phyloP scores from a whole-genome alignment of 164 flowering plant genomes.

The grape (Vitis vinifera) region DNA sequence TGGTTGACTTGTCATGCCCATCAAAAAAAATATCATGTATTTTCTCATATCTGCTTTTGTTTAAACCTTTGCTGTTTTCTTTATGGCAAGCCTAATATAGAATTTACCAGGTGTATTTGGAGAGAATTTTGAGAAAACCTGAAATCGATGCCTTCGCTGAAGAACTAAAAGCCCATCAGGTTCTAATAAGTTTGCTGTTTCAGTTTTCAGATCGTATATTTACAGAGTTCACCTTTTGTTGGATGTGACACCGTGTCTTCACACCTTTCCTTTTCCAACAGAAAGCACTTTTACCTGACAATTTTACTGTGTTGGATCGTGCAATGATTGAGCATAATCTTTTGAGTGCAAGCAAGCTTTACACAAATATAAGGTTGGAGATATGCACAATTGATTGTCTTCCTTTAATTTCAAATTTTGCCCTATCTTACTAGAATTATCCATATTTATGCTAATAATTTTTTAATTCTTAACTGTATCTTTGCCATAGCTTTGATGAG shows the following conservation, averaged over 20 bases:
- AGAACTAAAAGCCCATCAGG: constrained; percentile 95
- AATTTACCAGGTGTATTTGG: constrained; percentile 77
- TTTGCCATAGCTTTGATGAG: constrained; percentile 74
- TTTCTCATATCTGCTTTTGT: not conserved
- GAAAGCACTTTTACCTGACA: constrained; percentile 96
- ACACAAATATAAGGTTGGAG: constrained; percentile 86
- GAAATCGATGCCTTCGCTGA: constrained; percentile 99
- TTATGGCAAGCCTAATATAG: not conserved
- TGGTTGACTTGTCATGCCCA: no score
- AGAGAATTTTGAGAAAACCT: constrained; percentile 95
- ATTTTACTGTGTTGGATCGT: constrained; percentile 94
- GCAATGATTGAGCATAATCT: constrained; percentile 99
- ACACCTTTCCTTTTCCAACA: constrained; percentile 29
- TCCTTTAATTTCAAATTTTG: not conserved
- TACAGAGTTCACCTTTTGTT: not conserved
- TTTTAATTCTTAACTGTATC: not conserved
- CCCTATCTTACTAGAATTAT: not conserved
- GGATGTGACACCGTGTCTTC: not conserved
- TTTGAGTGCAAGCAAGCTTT: constrained; percentile 96
- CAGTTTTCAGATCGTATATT: constrained; percentile 1
- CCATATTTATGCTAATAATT: not conserved
- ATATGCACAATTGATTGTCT: not conserved
- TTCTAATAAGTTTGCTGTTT: constrained; percentile 10
- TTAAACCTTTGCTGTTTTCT: not conserved
- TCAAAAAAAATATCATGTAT: no score